Conservation (phyloP, 2,329 filamentous ascomycete genomes). For the Monosporascus sp. region DNA sequence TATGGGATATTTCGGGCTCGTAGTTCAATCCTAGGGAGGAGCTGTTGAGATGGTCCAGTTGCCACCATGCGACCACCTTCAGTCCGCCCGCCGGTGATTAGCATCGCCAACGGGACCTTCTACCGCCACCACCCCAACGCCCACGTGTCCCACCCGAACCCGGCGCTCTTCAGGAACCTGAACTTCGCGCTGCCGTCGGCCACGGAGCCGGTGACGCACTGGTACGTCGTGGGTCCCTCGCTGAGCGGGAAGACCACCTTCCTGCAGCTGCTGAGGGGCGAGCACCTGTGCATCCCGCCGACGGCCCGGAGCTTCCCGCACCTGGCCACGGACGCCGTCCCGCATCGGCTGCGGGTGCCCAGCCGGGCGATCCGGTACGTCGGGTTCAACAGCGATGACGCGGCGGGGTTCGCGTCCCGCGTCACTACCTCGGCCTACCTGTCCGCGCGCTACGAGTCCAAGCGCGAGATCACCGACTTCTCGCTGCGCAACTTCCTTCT, state of each 20-base stretch:
- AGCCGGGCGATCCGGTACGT: constrained; percentile 77
- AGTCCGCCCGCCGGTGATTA: constrained; percentile 55
- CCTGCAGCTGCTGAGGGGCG: constrained; percentile 70
- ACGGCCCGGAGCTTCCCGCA: constrained; percentile 73
- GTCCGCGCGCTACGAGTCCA: constrained; percentile 84
- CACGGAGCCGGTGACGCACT: constrained; percentile 53
- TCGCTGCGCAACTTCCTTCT: constrained; percentile 74
- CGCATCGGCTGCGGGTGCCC: constrained; percentile 51
- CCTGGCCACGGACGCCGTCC: constrained; percentile 59
- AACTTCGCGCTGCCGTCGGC: constrained; percentile 63
- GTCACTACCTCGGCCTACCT: constrained; percentile 71
- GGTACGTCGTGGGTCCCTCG: constrained; percentile 80
- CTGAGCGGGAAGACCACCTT: constrained; percentile 77
- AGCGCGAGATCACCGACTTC: constrained; percentile 82
- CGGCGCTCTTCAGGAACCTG: constrained; percentile 67
- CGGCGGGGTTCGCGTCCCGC: constrained; percentile 41
- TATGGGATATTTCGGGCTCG: background rate
- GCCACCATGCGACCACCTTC: constrained; percentile 32
- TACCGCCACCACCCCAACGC: constrained; percentile 68
- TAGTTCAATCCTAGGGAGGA: background rate
- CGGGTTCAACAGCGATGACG: constrained; percentile 72
- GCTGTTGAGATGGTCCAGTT: constrained; percentile 14
- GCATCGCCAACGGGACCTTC: constrained; percentile 75
- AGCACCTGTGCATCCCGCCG: constrained; percentile 70
- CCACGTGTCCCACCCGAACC: constrained; percentile 50